Base-by-base conservation (phyloP, 2,329 filamentous ascomycete genomes). In the Pestalotiopsis sp. region DNA sequence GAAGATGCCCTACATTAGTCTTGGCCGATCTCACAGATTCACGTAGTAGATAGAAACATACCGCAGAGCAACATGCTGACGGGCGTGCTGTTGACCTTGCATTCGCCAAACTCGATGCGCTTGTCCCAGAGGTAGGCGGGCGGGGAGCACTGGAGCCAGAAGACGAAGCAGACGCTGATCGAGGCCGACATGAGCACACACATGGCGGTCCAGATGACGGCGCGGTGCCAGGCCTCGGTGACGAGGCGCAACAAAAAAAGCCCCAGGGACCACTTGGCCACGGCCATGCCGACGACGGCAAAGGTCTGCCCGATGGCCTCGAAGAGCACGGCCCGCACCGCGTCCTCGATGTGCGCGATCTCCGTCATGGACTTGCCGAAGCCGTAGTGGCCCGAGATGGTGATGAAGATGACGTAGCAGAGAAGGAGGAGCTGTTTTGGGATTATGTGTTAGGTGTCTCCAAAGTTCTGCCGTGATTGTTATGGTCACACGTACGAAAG, bases 181-280 rank as follows among this genome's bases (percentile, higher is more conserved):
- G 66, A 64, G 3, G 66, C 63, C 30, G 55, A 57, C 39, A 56
- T 40, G 4, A 70, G 61, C 9, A 58, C 40, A 6, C 56, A 14
- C 64, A 70, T 68, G 14, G 60, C 40, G 2, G 56, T 44, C 69
- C 67, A 70, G 11, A 70, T 67, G 14, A 40, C 35, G 14, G 59
- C 56, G 59, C 66, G 66, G 66, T 70, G 69, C 69, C 69, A 70
- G 13, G 60, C 1, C 14, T 38, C 52, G 39, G 38, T 60, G 10
- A 67, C 66, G n/a, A 70, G 55, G 11, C 68, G 68, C 20, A 70
- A 44, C 3, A 69, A 44, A 57, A 70, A 70, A 1, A 70, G 56
- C 1, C 68, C 69, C 11, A 70, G 59, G 14, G 69, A 69, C n/a
- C 59, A 66, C 55, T 70, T 70, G 2, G 68, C 68, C 11, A 67